Base-by-base conservation (phyloP, 768 basidiomycete species). In the Pulveroboletus sp. region DNA sequence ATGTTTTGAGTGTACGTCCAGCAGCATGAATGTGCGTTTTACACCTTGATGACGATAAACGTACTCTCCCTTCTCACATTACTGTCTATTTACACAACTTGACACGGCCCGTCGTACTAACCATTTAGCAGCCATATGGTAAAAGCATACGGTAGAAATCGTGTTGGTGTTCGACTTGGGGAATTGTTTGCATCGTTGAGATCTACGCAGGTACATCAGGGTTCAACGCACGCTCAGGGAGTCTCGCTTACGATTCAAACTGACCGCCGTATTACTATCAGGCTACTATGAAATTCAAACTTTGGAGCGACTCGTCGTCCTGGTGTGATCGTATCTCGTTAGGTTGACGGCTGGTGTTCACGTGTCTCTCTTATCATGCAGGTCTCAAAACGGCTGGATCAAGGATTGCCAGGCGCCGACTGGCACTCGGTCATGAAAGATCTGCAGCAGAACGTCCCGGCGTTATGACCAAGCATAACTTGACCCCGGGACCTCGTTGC, bases 251-350 rank as follows among this genome's bases (percentile, higher is more conserved):
- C 45, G 53, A 40, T 47, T 43, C 44, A 45, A 43, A 35, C 44
- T 42, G 51, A 55, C 50, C 47, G 45, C 56, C 38, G 27, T 52
- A 63, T 65, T 59, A 53, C 50, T 42, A 46, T 46, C 40, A 69
- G 64, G 61, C 47, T 67, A 62, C 56, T 69, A 68, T 62, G 71
- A 75, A 59, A 65, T 73, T 45, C 67, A 71, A 53, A 68, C 69
- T 18, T 58, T 64, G 35, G 68, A 72, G 42, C 55, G 65, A 54
- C 64, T 71, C 53, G 63, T 21, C 26, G 54, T 61, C 15, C 53
- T 65, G 63, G 67, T 67, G 49, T 44, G 66, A 58, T 54, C 49
- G 55, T 51, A 53, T 51, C 48, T 37, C 55, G 40, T 53, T 52
- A 31, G 46, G 35, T 45, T 44, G 59, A 62, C 57, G 47, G 58